Conservation (phyloP, 345 rosid species). For the Luvunga scandens region DNA sequence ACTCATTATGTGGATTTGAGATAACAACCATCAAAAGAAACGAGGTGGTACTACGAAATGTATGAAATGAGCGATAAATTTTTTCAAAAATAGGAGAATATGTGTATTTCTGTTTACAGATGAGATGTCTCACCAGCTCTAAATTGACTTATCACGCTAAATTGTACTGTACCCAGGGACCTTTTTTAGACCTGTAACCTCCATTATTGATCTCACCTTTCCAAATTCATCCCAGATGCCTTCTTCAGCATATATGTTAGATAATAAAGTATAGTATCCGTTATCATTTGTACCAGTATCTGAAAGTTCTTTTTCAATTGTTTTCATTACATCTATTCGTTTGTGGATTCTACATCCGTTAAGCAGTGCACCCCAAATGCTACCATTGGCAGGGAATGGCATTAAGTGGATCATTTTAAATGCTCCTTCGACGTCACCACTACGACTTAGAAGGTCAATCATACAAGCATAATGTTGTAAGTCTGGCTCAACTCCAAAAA, state of each 20-base stretch:
- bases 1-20: not conserved
- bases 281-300: constrained; percentile 51
- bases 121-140: constrained; percentile 24
- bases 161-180: constrained; percentile 63
- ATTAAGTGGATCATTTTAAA: constrained; percentile 52
- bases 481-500: constrained; percentile 52
- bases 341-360: constrained; percentile 80
- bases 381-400: constrained; percentile 60
- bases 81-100: no score
- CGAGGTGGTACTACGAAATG: not conserved
- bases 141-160: constrained; percentile 26
- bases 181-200: constrained; percentile 47
- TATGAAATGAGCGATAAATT: not conserved
- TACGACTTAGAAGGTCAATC: constrained; percentile 84
- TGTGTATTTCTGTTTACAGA: not conserved
- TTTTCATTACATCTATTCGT: constrained; percentile 61
- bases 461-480: constrained; percentile 76
- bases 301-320: constrained; percentile 39
- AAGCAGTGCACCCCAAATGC: constrained; percentile 69
- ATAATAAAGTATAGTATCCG: constrained; percentile 63
- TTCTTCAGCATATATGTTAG: constrained; percentile 75
- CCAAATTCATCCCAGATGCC: constrained; percentile 65
- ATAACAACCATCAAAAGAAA: not conserved
- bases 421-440: constrained; percentile 67
- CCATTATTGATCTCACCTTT: constrained; percentile 48